phyloP scores from a whole-genome alignment of 306 rosid species.

The Vigna nakashimae region DNA sequence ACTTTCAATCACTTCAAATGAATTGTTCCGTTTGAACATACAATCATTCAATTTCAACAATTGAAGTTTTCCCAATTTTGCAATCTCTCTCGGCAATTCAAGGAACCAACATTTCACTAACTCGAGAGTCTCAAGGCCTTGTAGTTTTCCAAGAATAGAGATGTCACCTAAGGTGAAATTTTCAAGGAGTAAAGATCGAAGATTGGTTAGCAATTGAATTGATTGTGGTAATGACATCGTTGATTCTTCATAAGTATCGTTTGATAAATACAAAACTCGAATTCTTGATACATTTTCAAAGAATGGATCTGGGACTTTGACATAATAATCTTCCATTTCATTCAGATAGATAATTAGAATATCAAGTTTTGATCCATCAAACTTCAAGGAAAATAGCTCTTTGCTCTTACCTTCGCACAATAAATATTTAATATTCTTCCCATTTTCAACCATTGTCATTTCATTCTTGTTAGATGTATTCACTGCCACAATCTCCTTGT shows the following conservation, averaged over 20 bases:
- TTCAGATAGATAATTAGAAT: neutral
- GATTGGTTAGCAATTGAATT: neutral
- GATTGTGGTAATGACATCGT: neutral
- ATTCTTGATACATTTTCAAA: neutral
- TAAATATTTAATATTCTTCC: neutral
- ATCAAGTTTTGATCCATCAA: neutral
- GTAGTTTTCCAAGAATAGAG: conserved; percentile 17
- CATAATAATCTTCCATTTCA: neutral
- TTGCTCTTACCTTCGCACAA: neutral
- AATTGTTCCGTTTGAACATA: neutral
- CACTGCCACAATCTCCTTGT: neutral
- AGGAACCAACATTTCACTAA: fast-evolving
- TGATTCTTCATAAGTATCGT: neutral
- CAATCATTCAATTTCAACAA: neutral
- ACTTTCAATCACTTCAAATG: neutral
- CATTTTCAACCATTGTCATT: neutral
- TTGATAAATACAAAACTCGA: neutral
- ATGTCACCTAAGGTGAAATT: neutral
- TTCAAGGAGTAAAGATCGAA: neutral
- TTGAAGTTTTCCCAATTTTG: neutral
- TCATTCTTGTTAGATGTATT: neutral
- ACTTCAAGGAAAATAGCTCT: neutral
- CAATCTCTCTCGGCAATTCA: neutral
- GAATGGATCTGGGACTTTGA: no score
- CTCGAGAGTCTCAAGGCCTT: conserved; percentile 25